Evolutionary conservation across 768 basidiomycete genomes (phyloP), one percentile per base, ranked within the genome.

Genomic region (Termitomyces heimii): DNA sequence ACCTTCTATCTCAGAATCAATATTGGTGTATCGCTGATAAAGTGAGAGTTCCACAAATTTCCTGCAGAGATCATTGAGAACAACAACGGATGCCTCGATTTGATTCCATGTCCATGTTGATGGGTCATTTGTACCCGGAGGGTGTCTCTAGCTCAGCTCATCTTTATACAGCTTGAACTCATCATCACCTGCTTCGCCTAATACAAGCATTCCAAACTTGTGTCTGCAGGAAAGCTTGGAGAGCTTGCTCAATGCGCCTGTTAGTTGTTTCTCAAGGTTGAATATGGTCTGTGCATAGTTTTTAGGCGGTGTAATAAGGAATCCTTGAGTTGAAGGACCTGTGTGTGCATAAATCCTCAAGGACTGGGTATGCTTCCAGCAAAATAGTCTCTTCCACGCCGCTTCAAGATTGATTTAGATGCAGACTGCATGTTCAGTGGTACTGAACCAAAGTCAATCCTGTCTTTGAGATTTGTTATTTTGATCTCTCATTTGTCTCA

Each of bases 391-490:
- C 18, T 56, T 28, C 20, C 54, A 39, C 8, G 58, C 58, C 29
- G n/a, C 32, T 8, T 53, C 43, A 9, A 59, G 61, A 48, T 62
- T 58, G 18, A 52, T 50, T 35, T 62, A 52, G 10, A 59, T 35
- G 14, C 53, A 52, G 13, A 59, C 53, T 10, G 58, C 58, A 8
- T 46, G 22, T 40, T 57, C 52, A 2, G 35, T 44, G 4, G 28
- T 29, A 5, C 61, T 62, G 18, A n/a, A 35, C 14, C 2, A 12
- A 9, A 47, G n/a, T 35, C 22, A 20, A 29, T 35, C 35, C 50
- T 24, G 18, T 39, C 34, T 16, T 24, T 37, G 5, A 37, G 3
- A 39, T n/a, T 7, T 18, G 1, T 18, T 5, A 12, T 22, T 8
- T 14, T 20, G n/a, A 37, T 4, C 31, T 29, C 18, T 26, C 14